Conservation (phyloP, 2,329 filamentous ascomycete genomes). For the Colletotrichum chrysophilum region DNA sequence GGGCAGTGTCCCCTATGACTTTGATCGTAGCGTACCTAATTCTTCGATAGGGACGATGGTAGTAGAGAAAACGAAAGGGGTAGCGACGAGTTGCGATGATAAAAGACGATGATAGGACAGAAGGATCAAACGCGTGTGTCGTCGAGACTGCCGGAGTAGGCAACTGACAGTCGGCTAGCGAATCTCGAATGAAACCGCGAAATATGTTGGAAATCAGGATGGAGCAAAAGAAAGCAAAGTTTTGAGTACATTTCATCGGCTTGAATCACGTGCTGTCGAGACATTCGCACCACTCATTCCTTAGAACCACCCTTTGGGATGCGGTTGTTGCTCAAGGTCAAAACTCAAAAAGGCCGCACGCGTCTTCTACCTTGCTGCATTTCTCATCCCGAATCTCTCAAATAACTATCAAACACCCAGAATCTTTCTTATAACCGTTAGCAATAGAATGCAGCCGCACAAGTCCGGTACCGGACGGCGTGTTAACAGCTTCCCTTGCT, state of each 20-base stretch:
- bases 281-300: not conserved
- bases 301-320: not conserved
- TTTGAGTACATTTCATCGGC: accelerated
- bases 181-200: not conserved
- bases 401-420: not conserved
- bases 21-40: not conserved
- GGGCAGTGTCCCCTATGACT: not conserved
- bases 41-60: accelerated
- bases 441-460: not conserved
- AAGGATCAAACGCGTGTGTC: not conserved
- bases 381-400: not conserved
- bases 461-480: not conserved
- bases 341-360: not conserved
- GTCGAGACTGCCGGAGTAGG: too few relatives aligned
- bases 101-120: not conserved
- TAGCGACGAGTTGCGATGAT: not conserved
- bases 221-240: not conserved
- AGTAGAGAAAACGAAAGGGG: not conserved
- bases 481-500: not conserved
- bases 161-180: not conserved
- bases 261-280: not conserved
- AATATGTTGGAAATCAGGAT: not conserved
- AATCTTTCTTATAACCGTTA: not conserved
- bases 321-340: not conserved
- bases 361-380: not conserved